A percentile compares a stretch with the other conserved stretches of the same genome.
Conservation (phyloP, 495 filamentous ascomycete genomes). For the Annulohypoxylon moriforme region DNA sequence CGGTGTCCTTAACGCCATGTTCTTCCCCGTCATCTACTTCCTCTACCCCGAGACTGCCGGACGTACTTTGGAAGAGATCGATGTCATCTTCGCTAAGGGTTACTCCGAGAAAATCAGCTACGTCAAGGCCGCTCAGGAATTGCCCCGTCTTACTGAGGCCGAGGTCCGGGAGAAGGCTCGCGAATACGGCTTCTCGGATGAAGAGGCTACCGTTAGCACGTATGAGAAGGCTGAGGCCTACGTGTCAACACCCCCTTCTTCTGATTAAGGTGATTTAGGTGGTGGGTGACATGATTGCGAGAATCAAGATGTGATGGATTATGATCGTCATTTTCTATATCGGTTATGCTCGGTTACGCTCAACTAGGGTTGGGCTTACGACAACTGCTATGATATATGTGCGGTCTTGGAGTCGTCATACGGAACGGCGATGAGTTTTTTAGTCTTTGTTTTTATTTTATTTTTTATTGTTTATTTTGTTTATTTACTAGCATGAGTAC, state of each 20-base stretch:
- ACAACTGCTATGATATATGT: slow-evolving; percentile 19
- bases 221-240: slow-evolving; percentile 35
- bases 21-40: slow-evolving; percentile 75
- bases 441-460: neutral
- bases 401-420: slow-evolving; percentile 10
- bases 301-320: slow-evolving; percentile 12
- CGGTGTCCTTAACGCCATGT: slow-evolving; percentile 69
- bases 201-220: slow-evolving; percentile 36
- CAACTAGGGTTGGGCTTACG: slow-evolving; percentile 8
- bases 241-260: slow-evolving; percentile 25
- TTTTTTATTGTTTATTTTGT: neutral
- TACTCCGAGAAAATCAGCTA: slow-evolving; percentile 74
- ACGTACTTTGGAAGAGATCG: slow-evolving; percentile 78
- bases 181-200: slow-evolving; percentile 62
- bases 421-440: slow-evolving; percentile 10
- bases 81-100: slow-evolving; percentile 77
- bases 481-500: slow-evolving; percentile 1
- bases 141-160: slow-evolving; percentile 69
- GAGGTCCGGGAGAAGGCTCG: slow-evolving; percentile 68
- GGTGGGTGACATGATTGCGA: neutral
- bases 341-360: slow-evolving; percentile 9
- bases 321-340: slow-evolving; percentile 15
- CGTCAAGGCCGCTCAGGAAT: slow-evolving; percentile 69
- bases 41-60: slow-evolving; percentile 78
- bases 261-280: slow-evolving; percentile 22